Conservation (phyloP, 192 early-diverging fungal genomes). For the Kickxella alabastrina region DNA sequence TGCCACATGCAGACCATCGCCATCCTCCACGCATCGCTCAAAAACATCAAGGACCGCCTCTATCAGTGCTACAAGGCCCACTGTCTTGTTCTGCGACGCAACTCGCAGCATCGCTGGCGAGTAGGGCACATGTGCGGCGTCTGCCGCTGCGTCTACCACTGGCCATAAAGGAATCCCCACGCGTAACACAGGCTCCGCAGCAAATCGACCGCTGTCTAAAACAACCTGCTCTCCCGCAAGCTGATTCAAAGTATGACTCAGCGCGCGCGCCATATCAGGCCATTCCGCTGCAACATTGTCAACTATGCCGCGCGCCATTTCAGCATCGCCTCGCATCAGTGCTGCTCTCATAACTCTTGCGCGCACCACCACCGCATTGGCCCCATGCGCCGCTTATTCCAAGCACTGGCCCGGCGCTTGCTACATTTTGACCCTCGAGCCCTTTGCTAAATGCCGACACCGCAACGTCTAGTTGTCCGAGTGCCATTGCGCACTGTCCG, state of each 20-base stretch:
- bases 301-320: slow-evolving; percentile 10
- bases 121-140: no score
- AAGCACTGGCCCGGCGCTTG: no score
- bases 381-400: slow-evolving; percentile 6
- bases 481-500: slow-evolving; percentile 31
- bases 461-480: slow-evolving; percentile 26
- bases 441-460: slow-evolving; percentile 14
- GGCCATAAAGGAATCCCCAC: neutral
- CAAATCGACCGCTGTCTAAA: neutral
- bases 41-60: neutral
- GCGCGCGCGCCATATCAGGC: slow-evolving; percentile 2
- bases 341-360: slow-evolving; percentile 19
- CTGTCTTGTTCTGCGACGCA: neutral
- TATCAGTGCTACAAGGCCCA: neutral
- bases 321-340: slow-evolving; percentile 31
- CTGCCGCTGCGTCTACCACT: no score
- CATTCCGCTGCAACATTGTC: neutral
- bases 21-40: neutral
- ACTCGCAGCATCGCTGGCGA: no score
- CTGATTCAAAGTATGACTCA: neutral
- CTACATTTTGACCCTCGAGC: slow-evolving; percentile 1
- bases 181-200: neutral
- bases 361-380: slow-evolving; percentile 42
- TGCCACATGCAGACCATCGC: neutral
- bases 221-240: neutral